These are phyloP conservation scores for Gaultheria prostrata DNA, from an alignment of 148 eudicot species.

Conservation along the genomic window DNA sequence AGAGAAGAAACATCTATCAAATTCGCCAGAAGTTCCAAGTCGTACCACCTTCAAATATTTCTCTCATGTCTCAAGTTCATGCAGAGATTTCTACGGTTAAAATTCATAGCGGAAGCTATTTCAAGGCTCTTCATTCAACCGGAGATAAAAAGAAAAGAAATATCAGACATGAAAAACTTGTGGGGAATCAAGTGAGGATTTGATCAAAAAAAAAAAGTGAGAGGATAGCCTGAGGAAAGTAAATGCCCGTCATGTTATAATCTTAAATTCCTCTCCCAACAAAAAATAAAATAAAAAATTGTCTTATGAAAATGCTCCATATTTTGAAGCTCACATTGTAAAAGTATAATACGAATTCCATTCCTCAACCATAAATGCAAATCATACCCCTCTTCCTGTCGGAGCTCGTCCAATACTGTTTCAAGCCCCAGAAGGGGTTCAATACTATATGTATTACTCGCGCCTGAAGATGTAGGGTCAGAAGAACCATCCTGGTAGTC, in stretches of 20 bases:
- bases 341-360: background rate
- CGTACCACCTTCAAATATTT: background rate
- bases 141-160: background rate
- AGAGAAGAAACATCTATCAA: background rate
- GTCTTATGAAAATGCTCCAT: background rate
- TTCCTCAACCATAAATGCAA: slow-evolving; percentile 7
- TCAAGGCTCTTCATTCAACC: background rate
- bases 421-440: slow-evolving; percentile 89
- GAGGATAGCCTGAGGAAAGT: background rate
- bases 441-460: slow-evolving; percentile 39
- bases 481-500: slow-evolving; percentile 52
- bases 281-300: background rate
- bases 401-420: slow-evolving; percentile 67
- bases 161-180: background rate
- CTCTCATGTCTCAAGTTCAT: background rate
- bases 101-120: background rate
- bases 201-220: no score
- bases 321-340: background rate
- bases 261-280: background rate
- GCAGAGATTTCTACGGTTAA: no score
- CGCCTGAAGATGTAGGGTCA: slow-evolving; percentile 36
- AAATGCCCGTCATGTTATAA: background rate
- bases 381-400: slow-evolving; percentile 76
- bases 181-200: background rate
- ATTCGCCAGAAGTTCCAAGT: background rate